These are phyloP conservation scores for Hysterangium stoloniferum DNA, from an alignment of 768 basidiomycete genomes.

Conservation along the genomic window DNA sequence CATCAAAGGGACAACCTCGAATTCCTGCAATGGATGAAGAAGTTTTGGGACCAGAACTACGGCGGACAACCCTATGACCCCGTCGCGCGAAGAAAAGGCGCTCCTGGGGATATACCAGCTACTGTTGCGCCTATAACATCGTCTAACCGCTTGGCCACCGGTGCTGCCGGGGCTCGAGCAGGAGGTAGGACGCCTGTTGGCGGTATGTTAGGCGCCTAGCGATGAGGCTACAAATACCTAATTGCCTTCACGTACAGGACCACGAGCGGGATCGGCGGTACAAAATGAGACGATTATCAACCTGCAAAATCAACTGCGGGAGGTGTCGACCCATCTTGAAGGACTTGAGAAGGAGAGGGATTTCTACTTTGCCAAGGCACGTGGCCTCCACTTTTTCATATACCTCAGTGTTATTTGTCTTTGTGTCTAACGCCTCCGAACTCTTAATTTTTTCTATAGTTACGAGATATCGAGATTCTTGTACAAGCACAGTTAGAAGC, in stretches of 20 bases:
- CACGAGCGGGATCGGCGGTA: constrained; percentile 57
- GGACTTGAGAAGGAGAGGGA: constrained; percentile 95
- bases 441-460: constrained; percentile 49
- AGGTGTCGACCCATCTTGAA: constrained; percentile 75
- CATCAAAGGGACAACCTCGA: constrained; percentile 85
- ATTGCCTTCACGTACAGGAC: constrained; percentile 23
- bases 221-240: no score
- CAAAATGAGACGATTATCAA: constrained; percentile 59
- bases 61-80: constrained; percentile 85
- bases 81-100: constrained; percentile 71
- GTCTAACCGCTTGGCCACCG: constrained; percentile 29
- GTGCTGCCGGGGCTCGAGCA: constrained; percentile 33
- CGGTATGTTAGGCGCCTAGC: constrained; percentile 25
- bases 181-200: constrained; percentile 69
- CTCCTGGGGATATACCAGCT: constrained; percentile 65
- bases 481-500: constrained; percentile 73
- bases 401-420: background rate
- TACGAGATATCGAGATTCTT: constrained; percentile 93
- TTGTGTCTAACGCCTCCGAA: no score
- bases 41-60: constrained; percentile 92
- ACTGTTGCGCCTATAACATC: constrained; percentile 62
- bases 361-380: constrained; percentile 96
- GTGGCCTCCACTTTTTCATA: constrained; percentile 14
- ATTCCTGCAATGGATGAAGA: constrained; percentile 95
- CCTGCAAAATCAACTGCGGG: constrained; percentile 71